Percentiles rank a stretch among this genome's conserved stretches.
Evolutionary conservation across 148 eudicot species (phyloP).

Genomic region (Rhododendron kiyosumense): DNA sequence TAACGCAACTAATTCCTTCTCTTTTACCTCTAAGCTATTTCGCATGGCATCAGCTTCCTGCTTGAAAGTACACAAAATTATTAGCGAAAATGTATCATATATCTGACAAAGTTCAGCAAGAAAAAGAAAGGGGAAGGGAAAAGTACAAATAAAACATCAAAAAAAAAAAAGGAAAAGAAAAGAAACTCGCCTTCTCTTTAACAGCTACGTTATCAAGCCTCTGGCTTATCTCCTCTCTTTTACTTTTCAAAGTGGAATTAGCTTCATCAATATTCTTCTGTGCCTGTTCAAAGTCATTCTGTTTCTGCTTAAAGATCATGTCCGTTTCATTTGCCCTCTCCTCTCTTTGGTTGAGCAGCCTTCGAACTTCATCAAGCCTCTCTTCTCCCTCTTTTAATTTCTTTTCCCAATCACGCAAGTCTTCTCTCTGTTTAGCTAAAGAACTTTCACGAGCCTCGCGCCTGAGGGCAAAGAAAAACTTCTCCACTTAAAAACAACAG

Average conservation of each 20-base stretch:
- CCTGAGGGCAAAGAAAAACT: constrained; percentile 23
- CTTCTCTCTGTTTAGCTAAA: constrained; percentile 79
- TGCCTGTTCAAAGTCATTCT: constrained; percentile 59
- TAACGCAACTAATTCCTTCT: constrained; percentile 51
- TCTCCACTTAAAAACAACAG: neutral
- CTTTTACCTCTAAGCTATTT: constrained; percentile 55
- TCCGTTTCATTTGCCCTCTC: constrained; percentile 81
- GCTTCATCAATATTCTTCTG: constrained; percentile 60
- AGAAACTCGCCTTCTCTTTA: constrained; percentile 65
- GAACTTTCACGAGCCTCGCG: constrained; percentile 60
- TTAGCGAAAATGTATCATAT: neutral
- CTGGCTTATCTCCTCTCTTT: constrained; percentile 69
- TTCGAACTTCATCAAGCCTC: constrained; percentile 72
- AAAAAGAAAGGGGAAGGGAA: neutral
- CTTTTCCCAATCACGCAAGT: constrained; percentile 85
- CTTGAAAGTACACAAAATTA: constrained; percentile 5
- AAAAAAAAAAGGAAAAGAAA: neutral
- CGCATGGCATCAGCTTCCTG: constrained; percentile 64
- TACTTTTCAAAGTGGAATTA: constrained; percentile 51
- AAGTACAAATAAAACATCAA: neutral
- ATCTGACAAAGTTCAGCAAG: neutral
- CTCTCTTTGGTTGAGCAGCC: constrained; percentile 87
- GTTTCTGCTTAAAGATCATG: constrained; percentile 55
- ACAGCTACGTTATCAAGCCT: constrained; percentile 42
- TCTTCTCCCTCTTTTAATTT: constrained; percentile 87